Conservation (phyloP, 768 basidiomycete species). For the Termitomyces titanicus region DNA sequence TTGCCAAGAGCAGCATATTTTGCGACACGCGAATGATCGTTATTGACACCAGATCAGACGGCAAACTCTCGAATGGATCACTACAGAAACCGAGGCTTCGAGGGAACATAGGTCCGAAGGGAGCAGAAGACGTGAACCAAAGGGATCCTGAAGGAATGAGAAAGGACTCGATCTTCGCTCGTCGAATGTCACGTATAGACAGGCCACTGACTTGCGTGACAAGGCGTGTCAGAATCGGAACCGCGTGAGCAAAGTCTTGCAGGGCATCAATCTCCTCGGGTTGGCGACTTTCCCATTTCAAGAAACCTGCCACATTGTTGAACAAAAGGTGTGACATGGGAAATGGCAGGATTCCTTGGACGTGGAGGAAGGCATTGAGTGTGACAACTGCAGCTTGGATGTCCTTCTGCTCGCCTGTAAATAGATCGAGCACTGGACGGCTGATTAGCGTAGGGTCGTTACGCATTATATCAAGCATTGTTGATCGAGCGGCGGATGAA, state of each 20-base stretch:
- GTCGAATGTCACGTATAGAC: constrained; percentile 67
- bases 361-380: constrained; percentile 55
- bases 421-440: constrained; percentile 57
- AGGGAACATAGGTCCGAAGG: constrained; percentile 61
- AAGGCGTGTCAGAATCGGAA: constrained; percentile 58
- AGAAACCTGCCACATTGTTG: constrained; percentile 66
- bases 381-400: constrained; percentile 45
- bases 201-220: constrained; percentile 66
- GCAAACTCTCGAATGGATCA: constrained; percentile 35
- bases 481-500: constrained; percentile 51
- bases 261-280: constrained; percentile 40
- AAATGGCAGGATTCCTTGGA: constrained; percentile 55
- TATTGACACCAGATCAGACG: constrained; percentile 45
- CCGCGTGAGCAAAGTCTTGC: constrained; percentile 46
- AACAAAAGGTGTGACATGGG: constrained; percentile 63
- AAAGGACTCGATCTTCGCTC: constrained; percentile 67
- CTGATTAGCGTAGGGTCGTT: constrained; percentile 70
- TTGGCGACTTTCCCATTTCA: constrained; percentile 51
- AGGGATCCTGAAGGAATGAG: constrained; percentile 67
- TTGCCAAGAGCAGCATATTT: constrained; percentile 60
- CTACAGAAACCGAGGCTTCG: constrained; percentile 29
- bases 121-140: constrained; percentile 62
- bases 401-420: constrained; percentile 49
- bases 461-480: constrained; percentile 64
- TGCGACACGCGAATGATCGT: constrained; percentile 68